These are phyloP conservation scores for Raphanus raphanistrum DNA, from an alignment of 345 rosid genomes.

Conservation along the genomic window DNA sequence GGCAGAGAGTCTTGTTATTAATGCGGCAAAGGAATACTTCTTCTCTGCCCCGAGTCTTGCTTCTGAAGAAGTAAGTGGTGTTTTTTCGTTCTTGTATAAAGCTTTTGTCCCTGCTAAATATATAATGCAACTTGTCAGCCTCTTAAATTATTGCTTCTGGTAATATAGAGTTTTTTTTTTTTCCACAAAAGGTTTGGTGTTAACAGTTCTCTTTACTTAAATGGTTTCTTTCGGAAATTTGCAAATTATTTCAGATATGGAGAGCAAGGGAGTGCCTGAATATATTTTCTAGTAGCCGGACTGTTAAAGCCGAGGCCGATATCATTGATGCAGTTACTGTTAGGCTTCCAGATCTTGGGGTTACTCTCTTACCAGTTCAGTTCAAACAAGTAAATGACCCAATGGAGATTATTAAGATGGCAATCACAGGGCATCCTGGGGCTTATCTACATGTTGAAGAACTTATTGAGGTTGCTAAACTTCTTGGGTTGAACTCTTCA, in stretches of 20 bases:
- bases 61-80: conserved; percentile 72
- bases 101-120: conserved; percentile 5
- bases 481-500: conserved; percentile 79
- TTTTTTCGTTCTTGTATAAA: conserved; percentile 16
- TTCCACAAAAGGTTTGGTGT: neutral
- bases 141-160: conserved; percentile 16
- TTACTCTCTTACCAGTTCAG: conserved; percentile 82
- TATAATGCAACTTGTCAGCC: conserved; percentile 18
- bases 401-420: conserved; percentile 95
- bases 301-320: conserved; percentile 81
- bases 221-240: conserved; percentile 16
- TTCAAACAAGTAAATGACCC: conserved; percentile 96
- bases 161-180: neutral
- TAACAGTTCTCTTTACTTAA: neutral
- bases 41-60: conserved; percentile 92
- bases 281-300: conserved; percentile 77
- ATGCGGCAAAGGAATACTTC: conserved; percentile 92
- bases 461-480: conserved; percentile 90
- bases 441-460: conserved; percentile 90
- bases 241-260: conserved; percentile 70
- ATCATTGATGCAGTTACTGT: conserved; percentile 78
- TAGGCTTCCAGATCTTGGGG: conserved; percentile 92
- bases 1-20: conserved; percentile 89
- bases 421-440: conserved; percentile 81
- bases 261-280: conserved; percentile 93